These are phyloP conservation scores for Xylariaceae sp. DNA, from an alignment of 2,329 filamentous ascomycete genomes.

Conservation along the genomic window DNA sequence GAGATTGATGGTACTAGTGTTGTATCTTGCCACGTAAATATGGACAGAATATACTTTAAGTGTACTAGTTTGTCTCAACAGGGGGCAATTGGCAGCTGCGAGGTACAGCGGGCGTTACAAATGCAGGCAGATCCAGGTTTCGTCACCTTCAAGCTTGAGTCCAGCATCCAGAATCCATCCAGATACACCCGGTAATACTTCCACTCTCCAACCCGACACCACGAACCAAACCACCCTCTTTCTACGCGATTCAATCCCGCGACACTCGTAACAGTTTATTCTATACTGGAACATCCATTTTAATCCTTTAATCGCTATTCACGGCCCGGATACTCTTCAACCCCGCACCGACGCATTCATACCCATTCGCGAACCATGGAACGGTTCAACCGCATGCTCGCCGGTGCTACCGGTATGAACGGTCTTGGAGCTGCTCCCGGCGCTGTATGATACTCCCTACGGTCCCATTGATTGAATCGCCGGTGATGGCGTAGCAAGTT, in stretches of 20 bases:
- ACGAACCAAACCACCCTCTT: background rate
- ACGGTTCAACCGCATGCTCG: constrained; percentile 82
- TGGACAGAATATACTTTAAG: background rate
- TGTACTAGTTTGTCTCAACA: background rate
- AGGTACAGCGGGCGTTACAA: background rate
- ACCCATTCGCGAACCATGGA: constrained; percentile 59
- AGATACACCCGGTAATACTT: background rate
- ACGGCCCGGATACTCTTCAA: background rate
- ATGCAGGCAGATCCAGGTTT: constrained; percentile 21
- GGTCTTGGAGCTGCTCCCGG: constrained; percentile 56
- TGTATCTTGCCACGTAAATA: background rate
- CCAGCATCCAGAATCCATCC: background rate
- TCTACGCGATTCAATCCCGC: background rate
- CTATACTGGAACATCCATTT: background rate
- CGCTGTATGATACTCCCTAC: constrained; percentile 45
- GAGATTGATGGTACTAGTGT: background rate
- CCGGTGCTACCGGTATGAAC: constrained; percentile 63
- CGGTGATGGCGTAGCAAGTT: background rate
- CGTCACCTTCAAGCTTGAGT: constrained; percentile 15
- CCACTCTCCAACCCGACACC: background rate
- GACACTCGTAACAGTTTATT: background rate
- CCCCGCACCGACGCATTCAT: background rate
- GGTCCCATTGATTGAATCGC: background rate
- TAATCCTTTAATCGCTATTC: background rate
- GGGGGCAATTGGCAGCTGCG: background rate